These are phyloP conservation scores for Talaromyces sp. DNA, from an alignment of 2,329 filamentous ascomycete genomes.

Conservation along the genomic window DNA sequence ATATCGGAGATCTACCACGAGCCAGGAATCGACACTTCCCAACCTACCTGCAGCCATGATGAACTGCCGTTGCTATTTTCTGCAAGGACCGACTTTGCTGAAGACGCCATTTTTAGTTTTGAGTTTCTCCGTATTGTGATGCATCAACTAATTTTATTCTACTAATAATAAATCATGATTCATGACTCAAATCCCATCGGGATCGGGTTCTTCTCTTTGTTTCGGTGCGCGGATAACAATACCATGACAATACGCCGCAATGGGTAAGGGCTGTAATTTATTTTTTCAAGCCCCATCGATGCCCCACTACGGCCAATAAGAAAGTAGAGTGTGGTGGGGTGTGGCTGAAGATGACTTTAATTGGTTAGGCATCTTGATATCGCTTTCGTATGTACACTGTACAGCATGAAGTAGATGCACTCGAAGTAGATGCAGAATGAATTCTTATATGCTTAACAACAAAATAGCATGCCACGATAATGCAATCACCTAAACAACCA, in stretches of 20 bases:
- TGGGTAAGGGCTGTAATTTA: neutral
- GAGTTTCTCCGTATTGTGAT: neutral
- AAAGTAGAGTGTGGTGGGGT: neutral
- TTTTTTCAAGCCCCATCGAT: neutral
- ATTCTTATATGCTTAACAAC: neutral
- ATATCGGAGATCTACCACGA: neutral
- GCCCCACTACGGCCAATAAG: neutral
- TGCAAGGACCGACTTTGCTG: neutral
- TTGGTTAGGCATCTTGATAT: neutral
- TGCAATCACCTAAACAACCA: slow-evolving; percentile 9
- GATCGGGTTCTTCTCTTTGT: neutral
- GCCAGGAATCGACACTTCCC: neutral
- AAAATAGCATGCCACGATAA: neutral
- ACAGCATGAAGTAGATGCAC: neutral
- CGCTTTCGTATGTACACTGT: no score
- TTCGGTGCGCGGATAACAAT: neutral
- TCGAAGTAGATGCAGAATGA: neutral
- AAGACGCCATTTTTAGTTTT: neutral
- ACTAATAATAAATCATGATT: no score
- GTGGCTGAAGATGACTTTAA: neutral
- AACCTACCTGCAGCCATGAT: neutral
- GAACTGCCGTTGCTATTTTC: neutral
- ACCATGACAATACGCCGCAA: neutral
- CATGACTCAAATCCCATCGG: neutral
- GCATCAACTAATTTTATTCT: no score